A percentile compares a stretch with the other conserved stretches of the same genome.
Conservation (phyloP, 495 filamentous ascomycete species). For the Neurospora tetrasperma region DNA sequence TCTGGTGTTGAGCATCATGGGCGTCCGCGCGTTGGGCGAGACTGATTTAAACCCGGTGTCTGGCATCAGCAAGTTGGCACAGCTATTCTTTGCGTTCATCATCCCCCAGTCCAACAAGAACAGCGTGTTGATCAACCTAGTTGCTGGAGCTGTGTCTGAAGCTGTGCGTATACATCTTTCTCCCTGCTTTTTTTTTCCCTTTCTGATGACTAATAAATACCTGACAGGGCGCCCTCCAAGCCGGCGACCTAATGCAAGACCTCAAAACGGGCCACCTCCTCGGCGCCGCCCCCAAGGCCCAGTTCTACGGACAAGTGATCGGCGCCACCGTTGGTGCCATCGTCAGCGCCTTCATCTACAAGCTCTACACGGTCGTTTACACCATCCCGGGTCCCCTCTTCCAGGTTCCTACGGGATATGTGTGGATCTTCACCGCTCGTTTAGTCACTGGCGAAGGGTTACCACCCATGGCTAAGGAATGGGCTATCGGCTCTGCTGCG, state of each 20-base stretch:
- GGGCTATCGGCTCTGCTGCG: constrained; percentile 56
- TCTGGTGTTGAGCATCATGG: constrained; percentile 86
- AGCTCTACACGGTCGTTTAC: constrained; percentile 84
- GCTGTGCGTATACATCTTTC: constrained; percentile 13
- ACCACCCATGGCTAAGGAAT: constrained; percentile 70
- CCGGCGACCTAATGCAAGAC: constrained; percentile 97
- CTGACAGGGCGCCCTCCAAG: constrained; percentile 83
- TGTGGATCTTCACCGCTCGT: constrained; percentile 94
- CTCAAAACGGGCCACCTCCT: constrained; percentile 93
- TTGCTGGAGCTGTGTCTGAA: constrained; percentile 73
- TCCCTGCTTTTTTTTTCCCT: background rate
- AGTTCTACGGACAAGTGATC: constrained; percentile 94
- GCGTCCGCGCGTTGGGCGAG: constrained; percentile 86
- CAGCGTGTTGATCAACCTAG: constrained; percentile 81
- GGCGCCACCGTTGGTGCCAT: constrained; percentile 83
- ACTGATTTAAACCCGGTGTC: constrained; percentile 96
- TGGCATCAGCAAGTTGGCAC: constrained; percentile 91
- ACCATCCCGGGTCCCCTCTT: constrained; percentile 78
- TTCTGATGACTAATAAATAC: background rate
- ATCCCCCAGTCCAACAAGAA: constrained; percentile 62
- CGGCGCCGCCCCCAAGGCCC: constrained; percentile 82
- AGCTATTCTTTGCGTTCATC: constrained; percentile 87
- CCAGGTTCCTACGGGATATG: constrained; percentile 85
- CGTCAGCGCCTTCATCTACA: constrained; percentile 78
- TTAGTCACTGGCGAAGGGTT: constrained; percentile 90